Evolutionary conservation across 768 basidiomycete species (phyloP), one percentile per base, ranked within the genome.

Genomic region (Ramaria rubella): DNA sequence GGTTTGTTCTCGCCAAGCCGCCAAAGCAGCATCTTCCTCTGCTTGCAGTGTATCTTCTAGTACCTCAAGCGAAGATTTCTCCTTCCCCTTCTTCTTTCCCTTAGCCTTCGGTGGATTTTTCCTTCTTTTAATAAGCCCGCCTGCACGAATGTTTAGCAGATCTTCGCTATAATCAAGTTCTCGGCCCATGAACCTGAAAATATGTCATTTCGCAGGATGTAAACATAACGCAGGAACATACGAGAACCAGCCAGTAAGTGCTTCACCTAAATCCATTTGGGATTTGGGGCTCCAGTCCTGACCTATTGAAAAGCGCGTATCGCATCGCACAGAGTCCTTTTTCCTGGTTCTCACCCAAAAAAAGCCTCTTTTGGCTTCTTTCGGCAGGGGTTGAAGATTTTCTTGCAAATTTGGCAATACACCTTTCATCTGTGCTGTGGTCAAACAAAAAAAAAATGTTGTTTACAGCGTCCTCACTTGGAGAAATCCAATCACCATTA

Each of bases 401-500:
- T 62, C 69, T 65, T 84, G 83, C 6, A 85, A 63, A 57, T 81
- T 82, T 0, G 82, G 83, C 11, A 83, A 64, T 9, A 75, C 61
- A 3, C 72, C 72, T 12, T 68, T 64, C 15, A 60, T 66, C 83
- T 85, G 57, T 19, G 17, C 31, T 3, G n/a, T 30, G 4, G 17
- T 19, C 26, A 31, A 17, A 12, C 19, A 45, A 30, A 27, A 21
- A n/a, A 44, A 33, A 5, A 33, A 33, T 19, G 15, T 48, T 30
- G 48, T 6, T 34, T 8, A 46, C 19, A 65, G 23, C n/a, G 11
- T 48, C 5, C 68, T 46, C 45, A 81, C 83, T 71, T 86, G 86
- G 3, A 85, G 65, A 58, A 78, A 78, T 0, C 71, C 78, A 36
- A 87, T 75, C 0, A 78, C 77, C 83, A 87, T 84, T 61, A 86